Base-by-base conservation (phyloP, 306 rosid species). In the Quillaja saponaria region DNA sequence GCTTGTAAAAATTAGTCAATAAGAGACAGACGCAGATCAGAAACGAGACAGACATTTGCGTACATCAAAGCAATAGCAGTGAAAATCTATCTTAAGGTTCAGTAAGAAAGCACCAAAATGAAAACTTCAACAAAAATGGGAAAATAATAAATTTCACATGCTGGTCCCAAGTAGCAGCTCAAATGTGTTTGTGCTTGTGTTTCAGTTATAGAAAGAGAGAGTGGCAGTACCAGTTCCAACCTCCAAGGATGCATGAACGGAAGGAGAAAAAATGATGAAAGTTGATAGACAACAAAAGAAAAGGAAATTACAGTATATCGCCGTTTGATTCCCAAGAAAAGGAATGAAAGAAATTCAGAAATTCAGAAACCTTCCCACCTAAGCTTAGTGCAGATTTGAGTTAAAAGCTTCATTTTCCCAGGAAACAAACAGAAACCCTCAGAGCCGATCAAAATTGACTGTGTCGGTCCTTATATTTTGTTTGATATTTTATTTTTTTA, bases 291-390 rank as follows among this genome's bases (percentile, higher is more conserved):
- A 51, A 40, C 49, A 67, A 55, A 13, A 58, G 19, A 48, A 40
- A 28, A 49, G 39, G 58, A 50, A 52, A 49, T 37, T 31, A 9
- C 2, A 14, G 5, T 12, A 12, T 59, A 35, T 0, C 18, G 46
- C 28, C 46, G 60, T 48, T 55, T 64, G 59, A 47, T 64, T 57
- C 37, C 21, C 14, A 19, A 16, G 20, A 63, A 48, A 50, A 61
- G 42, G 34, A 61, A 45, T 40, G 58, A 28, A 44, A 61, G 13
- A 47, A 17, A 13, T 1, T 17, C 14, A 37, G 33, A 46, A 49
- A 63, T 49, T n/a, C 37, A 28, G 19, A 2, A 55, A n/a, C n/a
- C n/a, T n/a, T n/a, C 80, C 57, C 44, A 78, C 82, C 89, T 54
- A 42, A 45, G 46, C 35, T 16, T 14, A 34, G 66, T 18, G 37